Percentiles rank a stretch among this genome's conserved stretches.
phyloP scores from a whole-genome alignment of 129 eudicot species.

The Helianthus tuberosus region DNA sequence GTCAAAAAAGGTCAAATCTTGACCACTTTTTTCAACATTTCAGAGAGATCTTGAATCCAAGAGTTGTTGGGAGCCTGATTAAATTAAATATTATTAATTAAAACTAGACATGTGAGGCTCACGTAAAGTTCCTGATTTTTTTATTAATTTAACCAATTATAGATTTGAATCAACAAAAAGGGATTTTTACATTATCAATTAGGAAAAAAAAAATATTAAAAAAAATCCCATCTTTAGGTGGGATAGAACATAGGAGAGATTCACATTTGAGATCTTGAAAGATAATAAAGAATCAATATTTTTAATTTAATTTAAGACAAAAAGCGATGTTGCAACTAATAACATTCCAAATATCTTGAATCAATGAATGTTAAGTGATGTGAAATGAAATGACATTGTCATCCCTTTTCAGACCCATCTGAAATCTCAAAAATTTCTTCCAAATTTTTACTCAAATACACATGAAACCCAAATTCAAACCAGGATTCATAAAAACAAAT shows the following conservation, averaged over 20 bases:
- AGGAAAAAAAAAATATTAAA: slow-evolving; percentile 17
- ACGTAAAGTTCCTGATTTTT: background rate
- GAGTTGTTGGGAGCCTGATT: slow-evolving; percentile 24
- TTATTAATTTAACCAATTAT: slow-evolving; percentile 20
- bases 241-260: slow-evolving; percentile 18
- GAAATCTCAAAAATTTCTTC: slow-evolving; percentile 15
- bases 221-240: slow-evolving; percentile 28
- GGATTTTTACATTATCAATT: background rate
- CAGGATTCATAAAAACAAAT: background rate
- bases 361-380: slow-evolving; percentile 17
- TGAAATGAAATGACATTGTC: slow-evolving; percentile 19
- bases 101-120: slow-evolving; percentile 25
- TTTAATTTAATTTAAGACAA: slow-evolving; percentile 16
- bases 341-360: slow-evolving; percentile 28
- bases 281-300: slow-evolving; percentile 14
- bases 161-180: slow-evolving; percentile 16
- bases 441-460: slow-evolving; percentile 11
- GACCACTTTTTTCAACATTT: slow-evolving; percentile 21
- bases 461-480: background rate
- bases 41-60: slow-evolving; percentile 22
- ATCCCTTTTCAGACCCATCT: slow-evolving; percentile 3
- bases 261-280: slow-evolving; percentile 35
- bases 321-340: slow-evolving; percentile 9
- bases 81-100: slow-evolving; percentile 14
- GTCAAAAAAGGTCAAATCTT: slow-evolving; percentile 34